Base-by-base conservation (phyloP, 2,329 filamentous ascomycete species). In the Fusarium haematococcum region DNA sequence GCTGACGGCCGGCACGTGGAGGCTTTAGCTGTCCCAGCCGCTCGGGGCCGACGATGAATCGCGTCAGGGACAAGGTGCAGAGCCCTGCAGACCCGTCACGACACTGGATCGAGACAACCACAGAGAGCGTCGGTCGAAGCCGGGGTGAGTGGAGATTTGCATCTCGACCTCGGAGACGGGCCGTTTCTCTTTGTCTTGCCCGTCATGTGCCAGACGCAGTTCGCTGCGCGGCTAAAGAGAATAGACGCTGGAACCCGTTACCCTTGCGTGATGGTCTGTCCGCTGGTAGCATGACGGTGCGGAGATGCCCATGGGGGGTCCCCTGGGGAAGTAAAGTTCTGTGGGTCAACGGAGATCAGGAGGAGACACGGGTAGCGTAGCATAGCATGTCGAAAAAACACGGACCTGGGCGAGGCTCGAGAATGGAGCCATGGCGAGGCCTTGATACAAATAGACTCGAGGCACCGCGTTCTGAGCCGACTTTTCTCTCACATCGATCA, bases 391-490 rank as follows among this genome's bases (percentile, higher is more conserved):
- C 18, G 27, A 52, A n/a, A 32, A 23, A 54, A 43, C 5, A 56
- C 41, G 62, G 33, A 35, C 27, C 25, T 63, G 65, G 30, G 62
- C 50, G 48, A 64, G 32, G 32, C 11, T 58, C 9, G 54, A 61
- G 48, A 67, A 69, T 66, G 48, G 52, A 45, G 35, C 50, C 43
- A 43, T 60, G 57, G 70, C 48, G 35, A 50, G 45, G 25, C 18
- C 52, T 59, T 41, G 14, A 50, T 77, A 74, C 67, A 77, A 75
- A 77, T 77, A 77, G 56, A 45, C 50, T 68, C 54, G 25, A 41
- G 33, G 35, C n/a, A 25, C 48, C 68, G 14, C 68, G 13, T 39
- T 37, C 61, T 23, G 18, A 23, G 18, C 50, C 18, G 11, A 14
- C 25, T 27, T 37, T 39, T 25, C 32, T 48, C 43, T 58, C 9